Base-by-base conservation (phyloP, 371 early-diverging fungal species). In the Gilbertella persicaria region DNA sequence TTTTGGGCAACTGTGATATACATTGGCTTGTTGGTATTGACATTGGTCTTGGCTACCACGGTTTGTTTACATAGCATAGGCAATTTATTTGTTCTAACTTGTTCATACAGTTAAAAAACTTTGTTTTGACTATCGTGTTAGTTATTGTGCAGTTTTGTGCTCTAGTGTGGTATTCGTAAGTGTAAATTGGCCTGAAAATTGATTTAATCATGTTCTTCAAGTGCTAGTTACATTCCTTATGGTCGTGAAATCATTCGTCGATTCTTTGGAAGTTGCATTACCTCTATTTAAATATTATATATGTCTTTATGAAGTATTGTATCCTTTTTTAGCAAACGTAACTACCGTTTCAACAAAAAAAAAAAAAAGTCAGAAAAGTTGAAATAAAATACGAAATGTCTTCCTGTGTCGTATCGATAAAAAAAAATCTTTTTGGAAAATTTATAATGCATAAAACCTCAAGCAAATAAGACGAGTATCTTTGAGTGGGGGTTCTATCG, bases 141-240 rank as follows among this genome's bases (percentile, higher is more conserved):
- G 89, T 89, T 45, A 78, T 92, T 53, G 59, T 88, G 40, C 95
- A 95, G 65, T 93, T 86, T 75, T 70, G 86, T 53, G 94, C 95
- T 3, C 64, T 95, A 51, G 83, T 92, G 55, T 95, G 95, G 91
- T 91, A 91, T 79, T 79, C 75, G 78, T 78, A 74, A 78, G 78
- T 78, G 13, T 28, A 39, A 6, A 25, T 12, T 21, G 7, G 17
- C 5, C 24, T 50, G n/a, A n/a, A n/a, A n/a, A n/a, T 20, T 23
- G 35, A 5, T 19, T 6, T 17, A n/a, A 21, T 39, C 12, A n/a
- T 12, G 7, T 42, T 7, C n/a, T 33, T 50, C 7, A 46, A 78
- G 75, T 10, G 78, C 78, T 53, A 78, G 78, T 47, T 78, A 78
- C 47, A 78, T 78, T 56, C 78, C 78, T n/a, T 78, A 78, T 23